phyloP scores from a whole-genome alignment of 495 filamentous ascomycete genomes.

The Talaromyces wortmannii region DNA sequence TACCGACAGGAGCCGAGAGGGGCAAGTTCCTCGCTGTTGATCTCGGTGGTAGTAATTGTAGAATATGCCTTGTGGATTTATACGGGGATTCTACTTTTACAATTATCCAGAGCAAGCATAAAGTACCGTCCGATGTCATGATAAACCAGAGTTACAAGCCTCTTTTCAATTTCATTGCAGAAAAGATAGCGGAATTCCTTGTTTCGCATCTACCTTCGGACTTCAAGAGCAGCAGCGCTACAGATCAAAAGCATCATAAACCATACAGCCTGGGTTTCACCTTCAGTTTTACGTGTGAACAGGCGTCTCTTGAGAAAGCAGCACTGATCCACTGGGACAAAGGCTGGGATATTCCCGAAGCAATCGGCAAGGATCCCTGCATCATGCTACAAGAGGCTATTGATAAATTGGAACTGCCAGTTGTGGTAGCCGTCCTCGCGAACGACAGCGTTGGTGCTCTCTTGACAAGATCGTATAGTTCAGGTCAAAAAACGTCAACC shows the following conservation, averaged over 20 bases:
- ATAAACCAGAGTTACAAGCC: slow-evolving; percentile 8
- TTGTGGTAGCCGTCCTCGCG: slow-evolving; percentile 11
- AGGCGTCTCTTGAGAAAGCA: slow-evolving; percentile 10
- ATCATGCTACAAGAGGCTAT: slow-evolving; percentile 14
- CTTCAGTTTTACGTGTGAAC: slow-evolving; percentile 15
- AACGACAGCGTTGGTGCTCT: slow-evolving; percentile 16
- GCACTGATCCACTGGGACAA: slow-evolving; percentile 16
- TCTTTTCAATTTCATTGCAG: slow-evolving; percentile 17
- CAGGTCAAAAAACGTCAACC: slow-evolving; percentile 4
- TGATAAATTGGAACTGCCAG: slow-evolving; percentile 9
- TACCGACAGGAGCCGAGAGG: slow-evolving; percentile 43
- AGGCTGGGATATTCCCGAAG: slow-evolving; percentile 17
- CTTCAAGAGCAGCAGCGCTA: neutral
- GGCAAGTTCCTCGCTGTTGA: slow-evolving; percentile 61
- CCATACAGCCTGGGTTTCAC: slow-evolving; percentile 15
- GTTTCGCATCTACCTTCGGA: neutral
- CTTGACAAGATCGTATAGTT: slow-evolving; percentile 13
- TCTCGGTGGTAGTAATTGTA: slow-evolving; percentile 63
- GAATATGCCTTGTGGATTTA: slow-evolving; percentile 59
- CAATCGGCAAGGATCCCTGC: slow-evolving; percentile 12
- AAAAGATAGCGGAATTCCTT: slow-evolving; percentile 8
- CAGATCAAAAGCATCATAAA: neutral
- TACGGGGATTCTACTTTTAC: slow-evolving; percentile 26
- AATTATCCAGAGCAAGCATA: slow-evolving; percentile 7
- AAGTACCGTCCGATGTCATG: slow-evolving; percentile 10